Conservation (phyloP, 768 basidiomycete genomes). For the Lactarius pseudohatsudake region DNA sequence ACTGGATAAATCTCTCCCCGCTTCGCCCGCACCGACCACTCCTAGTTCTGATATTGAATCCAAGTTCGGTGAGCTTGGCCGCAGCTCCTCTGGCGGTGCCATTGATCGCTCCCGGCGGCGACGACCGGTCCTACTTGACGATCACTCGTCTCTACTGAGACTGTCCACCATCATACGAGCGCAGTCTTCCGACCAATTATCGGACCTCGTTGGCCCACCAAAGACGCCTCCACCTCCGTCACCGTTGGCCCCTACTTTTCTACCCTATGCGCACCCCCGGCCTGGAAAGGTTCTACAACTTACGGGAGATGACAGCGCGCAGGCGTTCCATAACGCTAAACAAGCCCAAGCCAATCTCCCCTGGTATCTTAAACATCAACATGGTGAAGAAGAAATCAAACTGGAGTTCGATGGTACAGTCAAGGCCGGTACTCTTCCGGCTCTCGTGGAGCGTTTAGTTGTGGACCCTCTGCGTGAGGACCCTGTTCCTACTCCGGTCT, state of each 20-base stretch:
- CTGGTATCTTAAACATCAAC: slow-evolving; percentile 60
- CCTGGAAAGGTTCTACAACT: slow-evolving; percentile 41
- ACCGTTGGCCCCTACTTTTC: neutral
- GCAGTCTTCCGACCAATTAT: slow-evolving; percentile 13
- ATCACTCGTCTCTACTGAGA: slow-evolving; percentile 17
- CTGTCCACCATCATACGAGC: slow-evolving; percentile 22
- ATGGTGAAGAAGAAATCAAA: slow-evolving; percentile 58
- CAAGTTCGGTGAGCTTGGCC: slow-evolving; percentile 10
- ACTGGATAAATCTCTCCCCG: slow-evolving; percentile 26
- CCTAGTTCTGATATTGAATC: slow-evolving; percentile 10
- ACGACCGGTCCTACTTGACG: slow-evolving; percentile 20
- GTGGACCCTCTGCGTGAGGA: slow-evolving; percentile 59
- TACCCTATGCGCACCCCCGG: slow-evolving; percentile 24
- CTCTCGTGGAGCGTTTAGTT: slow-evolving; percentile 70
- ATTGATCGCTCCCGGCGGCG: slow-evolving; percentile 19
- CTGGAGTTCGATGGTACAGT: slow-evolving; percentile 65
- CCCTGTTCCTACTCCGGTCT: neutral
- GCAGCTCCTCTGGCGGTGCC: slow-evolving; percentile 19
- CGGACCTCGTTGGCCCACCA: neutral
- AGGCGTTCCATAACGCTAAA: slow-evolving; percentile 42
- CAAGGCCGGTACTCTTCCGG: slow-evolving; percentile 65
- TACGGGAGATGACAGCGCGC: slow-evolving; percentile 45
- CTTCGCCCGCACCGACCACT: slow-evolving; percentile 15
- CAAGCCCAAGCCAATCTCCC: slow-evolving; percentile 43
- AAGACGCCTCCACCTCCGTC: neutral